Evolutionary conservation across 2,329 filamentous ascomycete genomes (phyloP), one percentile per base, ranked within the genome.

Genomic region (Colletotrichum sp.): DNA sequence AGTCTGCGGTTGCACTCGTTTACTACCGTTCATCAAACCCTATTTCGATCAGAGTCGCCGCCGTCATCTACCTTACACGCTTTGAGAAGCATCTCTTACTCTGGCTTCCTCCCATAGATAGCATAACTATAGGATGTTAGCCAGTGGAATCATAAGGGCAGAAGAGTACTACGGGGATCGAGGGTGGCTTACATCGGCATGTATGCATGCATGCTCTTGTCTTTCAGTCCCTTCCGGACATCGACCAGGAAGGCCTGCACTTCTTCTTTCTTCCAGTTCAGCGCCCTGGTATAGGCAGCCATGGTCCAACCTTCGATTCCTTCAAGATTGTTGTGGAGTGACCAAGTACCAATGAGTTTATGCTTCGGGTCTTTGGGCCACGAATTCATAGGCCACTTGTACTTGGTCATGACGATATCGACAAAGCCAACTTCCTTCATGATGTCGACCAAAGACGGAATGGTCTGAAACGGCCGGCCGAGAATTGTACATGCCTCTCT

Each of bases 391-490:
- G 90, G 89, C 82, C 89, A 87, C 80, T 87, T 88, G 77, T 84
- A 88, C 22, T 87, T 79, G 3, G 85, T 81, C 79, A 90, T 86
- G 0, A 82, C 81, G 1, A 92, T 86, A 70, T 91, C 86, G 68
- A 86, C 82, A 76, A 92, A 92, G 1, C 91, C 91, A 0, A 87
- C 88, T 13, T 88, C 87, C 13, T 83, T 80, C 79, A 92, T 84
- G 64, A 86, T 84, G 52, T 84, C 80, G 64, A 81, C 81, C 28
- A 84, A 83, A 0, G 69, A 39, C 0, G 77, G 76, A 1, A 79
- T 81, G 36, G 80, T 82, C 60, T 80, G 77, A 5, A 81, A 78
- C 2, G 81, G 78, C 3, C 84, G 81, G 1, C 81, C 80, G 6
- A 85, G 75, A 5, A 79, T 79, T 3, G 70, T 70, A 2, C 81